Evolutionary conservation across 805 yeast genomes (phyloP).

Genomic region (Candida coquimbonensis): DNA sequence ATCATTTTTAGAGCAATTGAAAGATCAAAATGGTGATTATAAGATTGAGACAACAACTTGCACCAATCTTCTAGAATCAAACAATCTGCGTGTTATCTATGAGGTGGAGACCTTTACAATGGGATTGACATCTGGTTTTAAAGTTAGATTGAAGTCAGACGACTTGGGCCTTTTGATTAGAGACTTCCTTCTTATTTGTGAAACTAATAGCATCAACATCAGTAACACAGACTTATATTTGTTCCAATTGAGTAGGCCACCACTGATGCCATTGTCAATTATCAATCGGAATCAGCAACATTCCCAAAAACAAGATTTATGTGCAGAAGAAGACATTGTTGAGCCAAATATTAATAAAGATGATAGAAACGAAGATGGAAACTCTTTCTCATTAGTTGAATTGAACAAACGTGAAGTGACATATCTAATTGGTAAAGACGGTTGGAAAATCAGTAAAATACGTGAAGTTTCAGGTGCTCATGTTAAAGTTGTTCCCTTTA

Average conservation of each 20-base stretch:
- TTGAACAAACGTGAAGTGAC: slow-evolving; percentile 30
- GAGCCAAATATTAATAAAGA: background rate
- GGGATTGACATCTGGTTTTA: slow-evolving; percentile 1
- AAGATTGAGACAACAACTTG: no score
- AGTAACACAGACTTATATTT: no score
- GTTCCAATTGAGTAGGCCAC: no score
- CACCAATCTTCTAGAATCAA: no score
- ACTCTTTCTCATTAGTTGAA: slow-evolving; percentile 8
- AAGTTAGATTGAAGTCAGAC: background rate
- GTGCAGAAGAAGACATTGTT: no score
- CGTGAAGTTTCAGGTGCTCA: slow-evolving; percentile 29
- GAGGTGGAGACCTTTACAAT: background rate
- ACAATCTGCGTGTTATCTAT: background rate
- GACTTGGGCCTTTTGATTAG: background rate
- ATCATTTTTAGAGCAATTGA: no score
- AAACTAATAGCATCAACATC: no score
- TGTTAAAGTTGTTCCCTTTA: slow-evolving; percentile 33
- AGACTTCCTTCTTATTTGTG: background rate
- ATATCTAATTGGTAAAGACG: slow-evolving; percentile 37
- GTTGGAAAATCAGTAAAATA: slow-evolving; percentile 30
- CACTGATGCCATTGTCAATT: no score
- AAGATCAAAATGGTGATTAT: no score
- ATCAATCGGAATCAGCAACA: no score
- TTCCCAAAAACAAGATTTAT: no score
- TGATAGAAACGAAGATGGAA: background rate